phyloP scores from a whole-genome alignment of 1,284 basidiomycete genomes.

The Ceratobasidium sp. region DNA sequence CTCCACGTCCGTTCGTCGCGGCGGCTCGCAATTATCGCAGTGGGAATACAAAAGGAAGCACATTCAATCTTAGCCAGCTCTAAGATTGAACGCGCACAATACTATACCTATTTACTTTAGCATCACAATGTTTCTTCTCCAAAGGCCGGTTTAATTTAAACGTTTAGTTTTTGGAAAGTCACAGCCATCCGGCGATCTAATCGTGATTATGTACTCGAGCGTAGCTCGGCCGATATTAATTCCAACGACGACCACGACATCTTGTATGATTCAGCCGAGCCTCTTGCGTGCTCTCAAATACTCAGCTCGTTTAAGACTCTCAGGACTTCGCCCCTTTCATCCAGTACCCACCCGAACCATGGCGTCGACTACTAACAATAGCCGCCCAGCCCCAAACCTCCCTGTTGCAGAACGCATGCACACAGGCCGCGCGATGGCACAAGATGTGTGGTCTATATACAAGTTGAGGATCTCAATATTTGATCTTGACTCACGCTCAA shows the following conservation, averaged over 20 bases:
- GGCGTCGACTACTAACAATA: constrained; percentile 18
- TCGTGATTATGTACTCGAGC: constrained; percentile 15
- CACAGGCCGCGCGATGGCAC: constrained; percentile 75
- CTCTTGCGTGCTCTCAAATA: constrained; percentile 29
- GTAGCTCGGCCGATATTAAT: constrained; percentile 23
- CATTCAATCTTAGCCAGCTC: constrained; percentile 59
- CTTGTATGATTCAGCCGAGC: constrained; percentile 32
- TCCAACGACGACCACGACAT: constrained; percentile 19
- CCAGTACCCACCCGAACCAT: constrained; percentile 25
- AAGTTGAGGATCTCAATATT: constrained; percentile 63
- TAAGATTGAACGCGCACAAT: background rate
- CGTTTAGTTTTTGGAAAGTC: background rate
- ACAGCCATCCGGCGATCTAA: constrained; percentile 11
- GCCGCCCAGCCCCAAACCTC: background rate
- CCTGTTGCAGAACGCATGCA: constrained; percentile 33
- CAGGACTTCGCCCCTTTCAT: constrained; percentile 3
- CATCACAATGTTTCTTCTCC: background rate
- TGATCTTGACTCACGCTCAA: constrained; percentile 1
- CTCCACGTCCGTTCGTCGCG: constrained; percentile 68
- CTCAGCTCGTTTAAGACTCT: constrained; percentile 14
- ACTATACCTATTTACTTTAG: constrained; percentile 4
- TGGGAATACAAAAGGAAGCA: constrained; percentile 68
- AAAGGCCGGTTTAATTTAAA: constrained; percentile 19
- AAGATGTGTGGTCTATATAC: constrained; percentile 93
- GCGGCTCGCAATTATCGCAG: constrained; percentile 63